phyloP scores from a whole-genome alignment of 305 asterid genomes.

The Rubia tinctorum region DNA sequence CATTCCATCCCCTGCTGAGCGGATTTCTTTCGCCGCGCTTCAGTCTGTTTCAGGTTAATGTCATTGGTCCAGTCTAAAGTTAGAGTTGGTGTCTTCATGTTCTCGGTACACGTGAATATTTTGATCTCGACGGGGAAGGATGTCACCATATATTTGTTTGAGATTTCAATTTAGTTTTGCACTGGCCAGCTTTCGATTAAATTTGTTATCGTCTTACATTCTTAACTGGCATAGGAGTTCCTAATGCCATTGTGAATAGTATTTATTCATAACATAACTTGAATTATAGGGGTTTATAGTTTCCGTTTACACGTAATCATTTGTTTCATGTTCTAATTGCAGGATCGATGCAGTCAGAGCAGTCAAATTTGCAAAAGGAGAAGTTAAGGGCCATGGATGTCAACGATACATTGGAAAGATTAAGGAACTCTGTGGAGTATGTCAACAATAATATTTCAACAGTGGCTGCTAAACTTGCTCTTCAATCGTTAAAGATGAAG shows the following conservation, averaged over 20 bases:
- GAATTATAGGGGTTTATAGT: background rate
- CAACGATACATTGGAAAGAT: constrained; percentile 56
- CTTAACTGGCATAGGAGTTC: background rate
- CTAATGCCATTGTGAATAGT: background rate
- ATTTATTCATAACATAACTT: background rate
- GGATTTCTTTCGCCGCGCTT: constrained; percentile 67
- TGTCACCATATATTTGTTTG: background rate
- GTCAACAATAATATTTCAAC: constrained; percentile 43
- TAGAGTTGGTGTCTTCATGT: background rate
- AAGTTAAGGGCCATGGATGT: constrained; percentile 60
- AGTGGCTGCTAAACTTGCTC: constrained; percentile 82
- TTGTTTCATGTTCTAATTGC: background rate
- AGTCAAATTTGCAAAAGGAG: constrained; percentile 52
- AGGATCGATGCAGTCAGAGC: constrained; percentile 61
- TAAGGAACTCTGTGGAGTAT: constrained; percentile 38
- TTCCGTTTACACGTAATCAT: background rate
- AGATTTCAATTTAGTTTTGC: background rate
- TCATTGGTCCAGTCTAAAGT: background rate
- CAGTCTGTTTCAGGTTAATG: constrained; percentile 64
- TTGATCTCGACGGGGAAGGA: background rate
- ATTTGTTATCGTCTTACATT: background rate
- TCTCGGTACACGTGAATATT: background rate
- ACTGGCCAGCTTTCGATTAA: background rate
- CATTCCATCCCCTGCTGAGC: constrained; percentile 59
- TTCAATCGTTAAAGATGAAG: constrained; percentile 50